A percentile compares a stretch with the other conserved stretches of the same genome.
Evolutionary conservation across 2,329 filamentous ascomycete species (phyloP).

Genomic region (Tolypocladium capitatum): DNA sequence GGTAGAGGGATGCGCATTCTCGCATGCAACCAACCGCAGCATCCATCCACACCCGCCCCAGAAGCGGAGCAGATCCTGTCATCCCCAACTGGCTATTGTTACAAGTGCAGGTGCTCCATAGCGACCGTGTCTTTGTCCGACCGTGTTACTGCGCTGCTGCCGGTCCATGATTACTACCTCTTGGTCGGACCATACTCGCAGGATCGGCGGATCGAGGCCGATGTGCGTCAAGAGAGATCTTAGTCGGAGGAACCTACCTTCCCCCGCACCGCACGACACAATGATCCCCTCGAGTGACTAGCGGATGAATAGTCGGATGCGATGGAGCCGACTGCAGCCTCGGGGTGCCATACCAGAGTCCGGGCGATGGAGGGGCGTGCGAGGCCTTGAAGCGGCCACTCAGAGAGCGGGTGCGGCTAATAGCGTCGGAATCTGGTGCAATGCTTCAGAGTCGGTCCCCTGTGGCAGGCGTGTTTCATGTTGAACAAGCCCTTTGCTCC

Average conservation of each 20-base stretch:
- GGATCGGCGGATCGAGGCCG: neutral
- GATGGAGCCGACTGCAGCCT: neutral
- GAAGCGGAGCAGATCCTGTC: neutral
- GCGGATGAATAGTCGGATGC: neutral
- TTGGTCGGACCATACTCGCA: neutral
- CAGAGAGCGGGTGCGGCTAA: slow-evolving; percentile 16
- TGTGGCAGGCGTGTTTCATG: slow-evolving; percentile 38
- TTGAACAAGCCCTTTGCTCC: slow-evolving; percentile 15
- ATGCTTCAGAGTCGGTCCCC: too few relatives aligned
- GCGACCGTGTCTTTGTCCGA: neutral
- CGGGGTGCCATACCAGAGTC: neutral
- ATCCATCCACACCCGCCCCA: neutral
- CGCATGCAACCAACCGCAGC: neutral
- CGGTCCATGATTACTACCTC: neutral
- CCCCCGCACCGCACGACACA: neutral
- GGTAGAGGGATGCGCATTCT: neutral
- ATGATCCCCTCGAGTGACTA: neutral
- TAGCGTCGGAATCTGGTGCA: too few relatives aligned
- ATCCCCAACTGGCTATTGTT: neutral
- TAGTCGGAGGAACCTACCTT: too few relatives aligned
- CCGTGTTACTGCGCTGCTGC: neutral
- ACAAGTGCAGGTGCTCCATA: neutral
- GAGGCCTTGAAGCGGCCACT: slow-evolving; percentile 6
- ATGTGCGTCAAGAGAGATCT: neutral
- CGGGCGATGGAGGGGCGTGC: slow-evolving; percentile 13